These are phyloP conservation scores for Atalantia buxifolia DNA, from an alignment of 345 rosid species.

Conservation along the genomic window DNA sequence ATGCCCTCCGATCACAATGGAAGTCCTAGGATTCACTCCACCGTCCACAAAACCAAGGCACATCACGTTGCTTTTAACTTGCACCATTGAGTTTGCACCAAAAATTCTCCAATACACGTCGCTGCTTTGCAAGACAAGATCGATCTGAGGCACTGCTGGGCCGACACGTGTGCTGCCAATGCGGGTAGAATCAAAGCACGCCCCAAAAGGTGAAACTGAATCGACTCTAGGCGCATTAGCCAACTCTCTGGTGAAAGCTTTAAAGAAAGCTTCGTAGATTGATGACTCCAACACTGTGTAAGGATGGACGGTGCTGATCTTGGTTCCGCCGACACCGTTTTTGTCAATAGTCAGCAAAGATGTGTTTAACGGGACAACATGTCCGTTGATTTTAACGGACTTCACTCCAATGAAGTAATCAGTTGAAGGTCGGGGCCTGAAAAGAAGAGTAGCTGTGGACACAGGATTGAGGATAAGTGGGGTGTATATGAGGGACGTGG, in stretches of 20 bases:
- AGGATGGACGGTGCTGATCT: not conserved
- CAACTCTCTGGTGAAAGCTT: slow-evolving; percentile 14
- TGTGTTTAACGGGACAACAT: not conserved
- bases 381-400: not conserved
- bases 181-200: slow-evolving; percentile 9
- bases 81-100: slow-evolving; percentile 29
- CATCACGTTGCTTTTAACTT: slow-evolving; percentile 13
- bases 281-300: slow-evolving; percentile 13
- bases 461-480: not conserved
- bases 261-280: not conserved
- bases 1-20: slow-evolving; percentile 19
- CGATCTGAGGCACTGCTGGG: slow-evolving; percentile 13
- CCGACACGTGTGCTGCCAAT: slow-evolving; percentile 7
- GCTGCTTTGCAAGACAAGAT: slow-evolving; percentile 16
- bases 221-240: slow-evolving; percentile 1
- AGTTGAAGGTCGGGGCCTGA: not conserved
- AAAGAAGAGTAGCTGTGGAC: not conserved
- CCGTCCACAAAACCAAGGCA: slow-evolving; percentile 25
- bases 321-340: not conserved
- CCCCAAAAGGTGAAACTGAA: slow-evolving; percentile 13
- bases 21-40: not conserved
- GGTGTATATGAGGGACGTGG: not conserved
- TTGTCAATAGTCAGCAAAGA: not conserved
- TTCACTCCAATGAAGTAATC: not conserved
- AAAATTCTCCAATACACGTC: slow-evolving; percentile 15